Conservation (phyloP, 495 filamentous ascomycete species). For the Elasticomyces elasticus region DNA sequence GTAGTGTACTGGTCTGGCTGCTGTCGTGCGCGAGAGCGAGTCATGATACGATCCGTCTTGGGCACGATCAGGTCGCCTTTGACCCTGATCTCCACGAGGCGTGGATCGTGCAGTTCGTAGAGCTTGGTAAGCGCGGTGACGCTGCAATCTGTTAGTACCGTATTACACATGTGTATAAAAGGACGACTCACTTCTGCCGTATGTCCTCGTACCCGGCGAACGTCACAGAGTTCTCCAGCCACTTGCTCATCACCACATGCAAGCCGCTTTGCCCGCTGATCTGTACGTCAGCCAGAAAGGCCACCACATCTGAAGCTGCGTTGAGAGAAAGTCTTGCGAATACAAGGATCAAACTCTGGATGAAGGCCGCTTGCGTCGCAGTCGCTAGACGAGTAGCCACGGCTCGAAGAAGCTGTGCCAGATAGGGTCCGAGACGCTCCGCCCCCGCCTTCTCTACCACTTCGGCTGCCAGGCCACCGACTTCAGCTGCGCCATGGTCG, state of each 20-base stretch:
- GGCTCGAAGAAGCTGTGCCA: conserved; percentile 78
- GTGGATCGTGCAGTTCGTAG: conserved; percentile 75
- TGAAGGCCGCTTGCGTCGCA: conserved; percentile 73
- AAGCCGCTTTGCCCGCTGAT: conserved; percentile 67
- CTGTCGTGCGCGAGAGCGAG: conserved; percentile 71
- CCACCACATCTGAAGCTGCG: conserved; percentile 78
- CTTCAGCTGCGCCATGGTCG: conserved; percentile 88
- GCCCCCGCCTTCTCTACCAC: conserved; percentile 88
- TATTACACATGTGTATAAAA: not conserved
- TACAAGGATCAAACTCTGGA: conserved; percentile 85
- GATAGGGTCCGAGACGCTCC: conserved; percentile 78
- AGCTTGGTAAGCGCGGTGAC: conserved; percentile 86
- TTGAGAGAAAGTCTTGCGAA: conserved; percentile 82
- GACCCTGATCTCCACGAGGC: conserved; percentile 67
- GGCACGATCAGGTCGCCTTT: conserved; percentile 85
- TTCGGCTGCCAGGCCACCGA: conserved; percentile 87
- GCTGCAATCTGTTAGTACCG: conserved; percentile 39
- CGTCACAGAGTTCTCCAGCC: conserved; percentile 91
- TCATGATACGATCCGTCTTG: conserved; percentile 77
- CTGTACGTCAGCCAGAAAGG: conserved; percentile 76
- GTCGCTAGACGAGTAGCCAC: conserved; percentile 78
- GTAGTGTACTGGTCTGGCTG: conserved; percentile 85
- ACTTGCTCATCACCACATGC: conserved; percentile 80
- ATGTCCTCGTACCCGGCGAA: conserved; percentile 97
- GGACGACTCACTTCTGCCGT: conserved; percentile 64